phyloP scores from a whole-genome alignment of 1,284 basidiomycete genomes.

The Entoloma clypeatum region DNA sequence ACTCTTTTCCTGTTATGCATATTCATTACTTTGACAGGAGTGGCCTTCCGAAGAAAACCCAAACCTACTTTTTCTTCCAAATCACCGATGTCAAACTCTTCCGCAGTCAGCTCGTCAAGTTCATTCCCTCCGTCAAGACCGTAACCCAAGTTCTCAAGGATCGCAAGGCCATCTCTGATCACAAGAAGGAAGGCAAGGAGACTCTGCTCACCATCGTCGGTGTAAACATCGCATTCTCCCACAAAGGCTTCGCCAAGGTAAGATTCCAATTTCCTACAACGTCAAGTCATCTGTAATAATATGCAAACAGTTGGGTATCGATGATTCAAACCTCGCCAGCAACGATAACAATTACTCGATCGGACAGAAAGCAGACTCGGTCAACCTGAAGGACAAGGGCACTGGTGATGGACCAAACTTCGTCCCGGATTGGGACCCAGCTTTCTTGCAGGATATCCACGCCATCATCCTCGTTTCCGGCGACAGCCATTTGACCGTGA shows the following conservation, averaged over 20 bases:
- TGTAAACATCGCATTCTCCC: slow-evolving; percentile 37
- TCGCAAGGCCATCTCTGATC: slow-evolving; percentile 30
- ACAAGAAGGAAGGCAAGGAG: slow-evolving; percentile 28
- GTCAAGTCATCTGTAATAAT: slow-evolving; percentile 2
- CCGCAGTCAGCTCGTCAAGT: slow-evolving; percentile 25
- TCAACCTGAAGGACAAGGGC: slow-evolving; percentile 26
- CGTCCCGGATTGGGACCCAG: slow-evolving; percentile 32
- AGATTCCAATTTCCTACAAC: slow-evolving; percentile 1
- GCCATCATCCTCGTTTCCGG: slow-evolving; percentile 32
- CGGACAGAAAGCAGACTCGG: slow-evolving; percentile 29
- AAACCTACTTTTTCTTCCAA: slow-evolving; percentile 40
- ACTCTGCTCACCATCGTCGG: slow-evolving; percentile 31
- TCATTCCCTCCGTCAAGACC: slow-evolving; percentile 33
- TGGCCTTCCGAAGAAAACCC: slow-evolving; percentile 43
- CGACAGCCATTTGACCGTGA: slow-evolving; percentile 25
- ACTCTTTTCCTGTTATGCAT: background rate
- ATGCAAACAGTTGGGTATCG: slow-evolving; percentile 28
- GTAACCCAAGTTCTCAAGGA: slow-evolving; percentile 30
- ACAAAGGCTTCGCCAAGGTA: slow-evolving; percentile 32
- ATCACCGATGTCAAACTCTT: slow-evolving; percentile 31
- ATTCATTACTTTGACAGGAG: slow-evolving; percentile 22
- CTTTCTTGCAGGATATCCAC: slow-evolving; percentile 31
- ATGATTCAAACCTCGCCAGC: slow-evolving; percentile 23
- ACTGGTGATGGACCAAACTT: slow-evolving; percentile 20
- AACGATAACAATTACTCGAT: slow-evolving; percentile 22